phyloP scores from a whole-genome alignment of 495 filamentous ascomycete species.

The Penicillium atrosanguineum region DNA sequence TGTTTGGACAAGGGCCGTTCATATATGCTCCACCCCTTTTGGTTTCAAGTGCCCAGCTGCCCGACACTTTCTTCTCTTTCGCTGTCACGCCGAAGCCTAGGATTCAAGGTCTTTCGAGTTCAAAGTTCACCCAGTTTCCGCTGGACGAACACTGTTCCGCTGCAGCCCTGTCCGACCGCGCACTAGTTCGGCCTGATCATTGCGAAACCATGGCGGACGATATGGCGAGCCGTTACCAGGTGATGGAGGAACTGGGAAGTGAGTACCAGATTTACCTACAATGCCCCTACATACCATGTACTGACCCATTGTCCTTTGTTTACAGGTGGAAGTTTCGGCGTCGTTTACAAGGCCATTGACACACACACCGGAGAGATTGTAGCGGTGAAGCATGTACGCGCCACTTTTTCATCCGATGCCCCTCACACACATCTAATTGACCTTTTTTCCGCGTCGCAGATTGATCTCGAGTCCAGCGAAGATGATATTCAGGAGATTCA shows the following conservation, averaged over 20 bases:
- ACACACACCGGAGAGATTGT: constrained; percentile 82
- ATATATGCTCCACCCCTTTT: constrained; percentile 29
- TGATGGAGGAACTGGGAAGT: constrained; percentile 92
- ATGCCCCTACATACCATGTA: constrained; percentile 1
- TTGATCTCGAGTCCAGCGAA: constrained; percentile 96
- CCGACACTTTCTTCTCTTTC: constrained; percentile 13
- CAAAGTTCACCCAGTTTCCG: constrained; percentile 5
- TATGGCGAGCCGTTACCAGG: constrained; percentile 79
- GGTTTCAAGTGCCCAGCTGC: neutral
- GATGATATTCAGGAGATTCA: constrained; percentile 98
- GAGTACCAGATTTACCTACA: constrained; percentile 35
- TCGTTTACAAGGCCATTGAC: constrained; percentile 94
- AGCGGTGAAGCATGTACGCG: constrained; percentile 82
- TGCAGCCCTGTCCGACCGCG: constrained; percentile 20
- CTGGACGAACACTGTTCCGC: constrained; percentile 22
- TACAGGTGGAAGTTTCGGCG: constrained; percentile 87
- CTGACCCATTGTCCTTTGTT: constrained; percentile 17
- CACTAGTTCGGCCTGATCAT: constrained; percentile 17
- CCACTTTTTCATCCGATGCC: constrained; percentile 10
- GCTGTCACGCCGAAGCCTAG: constrained; percentile 6
- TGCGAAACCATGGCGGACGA: constrained; percentile 49
- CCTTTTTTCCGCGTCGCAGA: constrained; percentile 52
- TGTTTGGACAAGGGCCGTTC: constrained; percentile 31
- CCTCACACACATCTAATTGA: constrained; percentile 23
- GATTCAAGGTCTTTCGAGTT: constrained; percentile 1